A percentile compares a stretch with the other conserved stretches of the same genome.
Conservation (phyloP, 768 basidiomycete genomes). For the Auriculariales sp. region DNA sequence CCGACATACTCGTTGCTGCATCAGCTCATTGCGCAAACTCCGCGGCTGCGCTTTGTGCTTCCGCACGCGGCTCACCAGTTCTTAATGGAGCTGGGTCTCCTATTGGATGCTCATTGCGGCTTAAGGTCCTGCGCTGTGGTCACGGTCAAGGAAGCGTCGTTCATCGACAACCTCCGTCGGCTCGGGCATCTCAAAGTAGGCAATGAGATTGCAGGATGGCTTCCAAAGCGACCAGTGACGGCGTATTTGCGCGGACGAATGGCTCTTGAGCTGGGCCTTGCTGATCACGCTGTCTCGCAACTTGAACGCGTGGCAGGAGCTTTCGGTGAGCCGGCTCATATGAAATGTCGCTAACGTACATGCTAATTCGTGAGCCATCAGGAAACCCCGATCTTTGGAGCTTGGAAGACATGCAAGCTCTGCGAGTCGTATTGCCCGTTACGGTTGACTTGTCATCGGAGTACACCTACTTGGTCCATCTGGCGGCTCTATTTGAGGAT, state of each 20-base stretch:
- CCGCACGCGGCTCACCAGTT: slow-evolving; percentile 44
- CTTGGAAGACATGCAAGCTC: slow-evolving; percentile 52
- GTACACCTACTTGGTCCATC: slow-evolving; percentile 66
- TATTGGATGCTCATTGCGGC: slow-evolving; percentile 50
- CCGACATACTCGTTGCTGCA: slow-evolving; percentile 52
- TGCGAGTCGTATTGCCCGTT: slow-evolving; percentile 43
- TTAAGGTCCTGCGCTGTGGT: slow-evolving; percentile 57
- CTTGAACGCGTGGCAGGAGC: slow-evolving; percentile 62
- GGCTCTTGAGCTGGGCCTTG: slow-evolving; percentile 46
- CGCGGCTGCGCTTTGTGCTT: slow-evolving; percentile 34
- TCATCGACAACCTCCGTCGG: slow-evolving; percentile 54
- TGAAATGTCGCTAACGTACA: slow-evolving; percentile 13
- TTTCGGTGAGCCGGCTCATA: slow-evolving; percentile 41
- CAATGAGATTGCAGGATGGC: slow-evolving; percentile 54
- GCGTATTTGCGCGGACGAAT: slow-evolving; percentile 60
- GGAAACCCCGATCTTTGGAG: too few relatives aligned
- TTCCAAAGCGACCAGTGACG: slow-evolving; percentile 65
- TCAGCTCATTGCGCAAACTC: slow-evolving; percentile 34
- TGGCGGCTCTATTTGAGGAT: slow-evolving; percentile 57
- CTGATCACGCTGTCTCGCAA: slow-evolving; percentile 56
- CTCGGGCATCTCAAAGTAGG: slow-evolving; percentile 49
- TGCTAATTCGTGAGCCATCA: slow-evolving; percentile 31
- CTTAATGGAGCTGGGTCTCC: too few relatives aligned
- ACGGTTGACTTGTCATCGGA: slow-evolving; percentile 41
- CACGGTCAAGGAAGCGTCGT: slow-evolving; percentile 50